Conservation (phyloP, 768 basidiomycete genomes). For the Tulasnella sp. region DNA sequence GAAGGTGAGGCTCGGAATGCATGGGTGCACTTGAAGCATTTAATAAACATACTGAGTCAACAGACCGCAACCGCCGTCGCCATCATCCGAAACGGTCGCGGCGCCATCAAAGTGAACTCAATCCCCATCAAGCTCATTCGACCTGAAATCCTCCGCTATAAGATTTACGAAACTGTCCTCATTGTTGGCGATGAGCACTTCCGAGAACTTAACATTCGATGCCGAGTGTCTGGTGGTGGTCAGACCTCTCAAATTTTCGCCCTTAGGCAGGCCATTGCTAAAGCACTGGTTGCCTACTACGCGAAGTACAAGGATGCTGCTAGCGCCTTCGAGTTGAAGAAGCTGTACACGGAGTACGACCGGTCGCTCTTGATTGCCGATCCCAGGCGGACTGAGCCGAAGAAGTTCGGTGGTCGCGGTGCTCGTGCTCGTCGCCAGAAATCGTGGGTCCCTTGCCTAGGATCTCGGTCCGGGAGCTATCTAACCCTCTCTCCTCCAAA, state of each 20-base stretch:
- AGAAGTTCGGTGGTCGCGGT: constrained; percentile 98
- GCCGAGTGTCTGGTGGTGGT: constrained; percentile 98
- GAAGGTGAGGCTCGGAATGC: constrained; percentile 59
- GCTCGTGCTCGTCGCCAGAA: constrained; percentile 98
- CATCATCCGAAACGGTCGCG: constrained; percentile 92
- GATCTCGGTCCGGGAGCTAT: not conserved
- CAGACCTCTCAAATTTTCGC: constrained; percentile 99
- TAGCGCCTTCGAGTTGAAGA: constrained; percentile 96
- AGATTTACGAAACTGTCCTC: constrained; percentile 96
- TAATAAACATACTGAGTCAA: not conserved
- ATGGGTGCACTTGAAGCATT: not conserved
- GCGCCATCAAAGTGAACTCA: constrained; percentile 94
- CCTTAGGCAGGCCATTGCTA: constrained; percentile 97
- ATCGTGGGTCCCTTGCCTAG: constrained; percentile 52
- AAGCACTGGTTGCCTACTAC: constrained; percentile 96
- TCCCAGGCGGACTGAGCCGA: constrained; percentile 96
- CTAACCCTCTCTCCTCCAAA: not conserved
- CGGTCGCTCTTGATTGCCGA: constrained; percentile 85
- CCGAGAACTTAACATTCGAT: constrained; percentile 85
- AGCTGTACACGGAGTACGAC: constrained; percentile 95
- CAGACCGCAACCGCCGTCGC: constrained; percentile 98
- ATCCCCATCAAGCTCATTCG: constrained; percentile 93
- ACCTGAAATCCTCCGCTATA: constrained; percentile 94
- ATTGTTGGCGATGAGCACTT: constrained; percentile 90
- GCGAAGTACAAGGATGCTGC: constrained; percentile 98